Evolutionary conservation across 352 stramenopile species (phyloP).

Genomic region (Phytophthora fragariae): DNA sequence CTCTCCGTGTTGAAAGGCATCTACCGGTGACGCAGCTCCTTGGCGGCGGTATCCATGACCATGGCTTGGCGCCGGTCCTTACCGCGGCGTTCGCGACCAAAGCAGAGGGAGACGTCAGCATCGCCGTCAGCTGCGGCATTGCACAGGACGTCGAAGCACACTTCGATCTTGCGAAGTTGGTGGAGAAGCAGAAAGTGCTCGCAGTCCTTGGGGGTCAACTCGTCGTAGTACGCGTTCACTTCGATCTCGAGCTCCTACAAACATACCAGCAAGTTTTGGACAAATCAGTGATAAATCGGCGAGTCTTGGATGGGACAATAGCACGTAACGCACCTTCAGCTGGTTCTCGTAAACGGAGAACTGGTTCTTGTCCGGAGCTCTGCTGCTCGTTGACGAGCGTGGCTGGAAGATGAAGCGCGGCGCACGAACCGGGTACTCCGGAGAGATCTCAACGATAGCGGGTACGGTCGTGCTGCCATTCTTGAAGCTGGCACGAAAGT

Average conservation of each 20-base stretch:
- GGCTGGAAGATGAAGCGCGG: conserved; percentile 73
- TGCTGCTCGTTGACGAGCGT: conserved; percentile 33
- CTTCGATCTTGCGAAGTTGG: conserved; percentile 74
- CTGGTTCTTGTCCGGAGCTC: conserved; percentile 45
- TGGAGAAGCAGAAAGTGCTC: conserved; percentile 70
- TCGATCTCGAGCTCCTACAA: conserved; percentile 79
- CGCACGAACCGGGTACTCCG: conserved; percentile 71
- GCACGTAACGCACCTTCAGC: conserved; percentile 59
- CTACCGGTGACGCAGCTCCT: conserved; percentile 73
- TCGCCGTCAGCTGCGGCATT: conserved; percentile 39
- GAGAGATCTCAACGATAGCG: conserved; percentile 64
- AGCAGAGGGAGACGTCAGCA: conserved; percentile 49
- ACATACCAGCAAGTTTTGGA: neutral
- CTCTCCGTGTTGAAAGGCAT: neutral
- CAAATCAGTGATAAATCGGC: conserved; percentile 5
- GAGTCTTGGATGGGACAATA: neutral
- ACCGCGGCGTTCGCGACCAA: conserved; percentile 67
- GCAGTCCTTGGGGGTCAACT: conserved; percentile 54
- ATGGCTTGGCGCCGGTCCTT: conserved; percentile 78
- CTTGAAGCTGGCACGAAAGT: conserved; percentile 62
- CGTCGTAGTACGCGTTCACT: conserved; percentile 75
- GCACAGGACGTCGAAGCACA: conserved; percentile 71
- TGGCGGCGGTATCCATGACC: conserved; percentile 67
- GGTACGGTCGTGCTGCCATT: conserved; percentile 52
- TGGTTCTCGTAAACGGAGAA: conserved; percentile 58